A percentile compares a stretch with the other conserved stretches of the same genome.
Evolutionary conservation across 2,329 filamentous ascomycete species (phyloP).

Genomic region (Trichoderma sp.): DNA sequence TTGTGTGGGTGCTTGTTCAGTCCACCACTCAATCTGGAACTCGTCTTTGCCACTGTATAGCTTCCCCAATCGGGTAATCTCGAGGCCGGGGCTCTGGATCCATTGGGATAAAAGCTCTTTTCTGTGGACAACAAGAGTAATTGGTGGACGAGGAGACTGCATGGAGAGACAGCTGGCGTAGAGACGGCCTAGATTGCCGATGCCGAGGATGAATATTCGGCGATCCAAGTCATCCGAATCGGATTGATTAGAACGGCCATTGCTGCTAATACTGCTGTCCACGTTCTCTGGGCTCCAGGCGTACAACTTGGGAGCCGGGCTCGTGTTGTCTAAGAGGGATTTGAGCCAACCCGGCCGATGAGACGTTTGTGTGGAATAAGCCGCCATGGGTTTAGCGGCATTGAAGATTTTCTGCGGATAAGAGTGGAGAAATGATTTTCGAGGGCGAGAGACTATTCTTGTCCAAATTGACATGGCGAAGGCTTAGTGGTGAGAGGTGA

Average conservation of each 20-base stretch:
- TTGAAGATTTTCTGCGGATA: background rate
- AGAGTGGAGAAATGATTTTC: background rate
- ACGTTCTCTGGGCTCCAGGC: conserved; percentile 36
- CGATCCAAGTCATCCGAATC: conserved; percentile 25
- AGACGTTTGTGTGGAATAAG: conserved; percentile 20
- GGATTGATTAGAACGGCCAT: background rate
- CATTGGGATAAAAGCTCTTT: conserved; percentile 48
- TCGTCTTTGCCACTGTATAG: conserved; percentile 31
- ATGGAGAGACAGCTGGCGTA: conserved; percentile 69
- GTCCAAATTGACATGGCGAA: conserved; percentile 1
- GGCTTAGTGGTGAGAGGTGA: background rate
- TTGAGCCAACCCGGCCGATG: conserved; percentile 35
- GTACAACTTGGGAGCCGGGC: conserved; percentile 35
- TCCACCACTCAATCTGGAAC: conserved; percentile 55
- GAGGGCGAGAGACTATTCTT: background rate
- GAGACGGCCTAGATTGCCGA: conserved; percentile 78
- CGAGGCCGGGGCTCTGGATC: conserved; percentile 42
- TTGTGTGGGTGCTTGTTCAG: conserved; percentile 38
- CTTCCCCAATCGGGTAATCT: conserved; percentile 39
- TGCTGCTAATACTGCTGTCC: background rate
- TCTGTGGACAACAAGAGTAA: conserved; percentile 78
- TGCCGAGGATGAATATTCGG: conserved; percentile 74
- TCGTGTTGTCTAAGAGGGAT: conserved; percentile 27
- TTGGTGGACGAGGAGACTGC: conserved; percentile 59
- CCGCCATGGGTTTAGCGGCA: background rate